Evolutionary conservation across 441 rosid species (phyloP).

Genomic region (Arabidopsis hybrid): DNA sequence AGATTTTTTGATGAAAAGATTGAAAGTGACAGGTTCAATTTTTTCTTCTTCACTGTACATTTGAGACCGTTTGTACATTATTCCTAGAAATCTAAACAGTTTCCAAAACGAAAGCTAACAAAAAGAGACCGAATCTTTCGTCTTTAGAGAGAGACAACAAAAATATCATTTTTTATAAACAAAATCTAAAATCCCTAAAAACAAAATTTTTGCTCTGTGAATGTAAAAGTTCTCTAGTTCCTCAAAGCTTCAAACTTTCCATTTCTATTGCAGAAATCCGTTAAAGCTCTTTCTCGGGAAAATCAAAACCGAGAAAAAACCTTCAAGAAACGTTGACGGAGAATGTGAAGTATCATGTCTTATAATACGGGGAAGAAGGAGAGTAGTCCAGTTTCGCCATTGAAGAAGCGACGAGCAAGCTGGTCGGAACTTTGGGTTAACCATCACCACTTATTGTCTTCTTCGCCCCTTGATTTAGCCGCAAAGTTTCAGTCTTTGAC

Average conservation of each 20-base stretch:
- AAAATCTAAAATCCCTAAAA: constrained; percentile 15
- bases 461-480: constrained; percentile 60
- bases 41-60: constrained; percentile 12
- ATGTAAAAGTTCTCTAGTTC: constrained; percentile 16
- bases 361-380: constrained; percentile 47
- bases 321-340: constrained; percentile 1
- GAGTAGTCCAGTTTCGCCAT: constrained; percentile 52
- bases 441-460: constrained; percentile 39
- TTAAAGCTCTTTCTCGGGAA: constrained; percentile 29
- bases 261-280: constrained; percentile 44
- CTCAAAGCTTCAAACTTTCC: constrained; percentile 38
- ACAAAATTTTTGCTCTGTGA: constrained; percentile 7
- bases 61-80: constrained; percentile 33
- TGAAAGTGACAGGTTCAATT: constrained; percentile 36
- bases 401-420: constrained; percentile 59
- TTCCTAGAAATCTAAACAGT: constrained; percentile 30
- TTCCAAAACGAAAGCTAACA: constrained; percentile 6
- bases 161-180: neutral
- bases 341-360: constrained; percentile 53
- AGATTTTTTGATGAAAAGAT: constrained; percentile 33
- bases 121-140: constrained; percentile 43
- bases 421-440: constrained; percentile 85
- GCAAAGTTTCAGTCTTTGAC: constrained; percentile 66
- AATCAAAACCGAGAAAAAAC: neutral
- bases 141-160: neutral